Base-by-base conservation (phyloP, 2,329 filamentous ascomycete genomes). In the Raffaelea arxii region DNA sequence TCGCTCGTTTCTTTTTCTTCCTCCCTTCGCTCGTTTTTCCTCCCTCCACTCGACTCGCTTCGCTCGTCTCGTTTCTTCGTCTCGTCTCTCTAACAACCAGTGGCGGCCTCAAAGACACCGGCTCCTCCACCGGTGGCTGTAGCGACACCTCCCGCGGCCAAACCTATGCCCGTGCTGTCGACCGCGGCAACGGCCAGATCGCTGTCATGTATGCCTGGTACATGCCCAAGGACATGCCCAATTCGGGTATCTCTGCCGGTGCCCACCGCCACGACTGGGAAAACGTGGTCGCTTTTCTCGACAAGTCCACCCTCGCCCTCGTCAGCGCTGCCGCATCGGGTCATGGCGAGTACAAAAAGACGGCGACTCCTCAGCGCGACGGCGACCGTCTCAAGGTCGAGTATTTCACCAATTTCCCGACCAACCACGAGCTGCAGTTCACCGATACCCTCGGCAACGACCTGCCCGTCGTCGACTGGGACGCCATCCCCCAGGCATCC, bases 181-280 rank as follows among this genome's bases (percentile, higher is more conserved):
- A 44, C 25, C 46, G n/a, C n/a, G n/a, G 56, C 41, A 56, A 58
- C 16, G 56, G 50, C 23, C 49, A 52, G 16, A 58, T 57, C 32
- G 62, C 53, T 41, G 62, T 67, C 54, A 65, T 67, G 63, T 67
- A 66, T 49, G 52, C 62, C 11, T 67, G 65, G 66, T 70, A 69
- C 54, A 60, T 65, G 53, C 66, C 67, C 43, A 70, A 71, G 55
- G 66, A 70, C 49, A 56, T 63, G 50, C 63, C 65, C n/a, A 36
- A 36, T 18, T 50, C 50, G 25, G 41, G 47, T 1, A 61, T 58
- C 0, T 50, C 53, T 38, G 57, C 58, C 11, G 59, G 65, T 3
- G 55, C 56, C 7, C 63, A 67, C 49, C 58, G 64, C 3, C 60
- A 65, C 49, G 64, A 67, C 52, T 66, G 62, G 59, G 63, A 66